Evolutionary conservation across 768 basidiomycete species (phyloP).

Genomic region (Rhizopogon salebrosus): DNA sequence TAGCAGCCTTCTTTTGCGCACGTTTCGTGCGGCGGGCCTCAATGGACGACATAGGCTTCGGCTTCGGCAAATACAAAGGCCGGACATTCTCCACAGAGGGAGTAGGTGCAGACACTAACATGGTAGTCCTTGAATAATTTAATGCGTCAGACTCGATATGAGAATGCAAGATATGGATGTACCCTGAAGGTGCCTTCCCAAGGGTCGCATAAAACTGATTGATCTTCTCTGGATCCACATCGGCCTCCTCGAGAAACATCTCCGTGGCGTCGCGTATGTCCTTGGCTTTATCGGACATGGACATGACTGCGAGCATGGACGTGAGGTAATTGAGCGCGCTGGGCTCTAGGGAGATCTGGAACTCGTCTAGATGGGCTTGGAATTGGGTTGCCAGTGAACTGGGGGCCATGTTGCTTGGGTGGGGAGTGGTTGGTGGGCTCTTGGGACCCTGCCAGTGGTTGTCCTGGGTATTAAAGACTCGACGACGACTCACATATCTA

Average conservation of each 20-base stretch:
- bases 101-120: background rate
- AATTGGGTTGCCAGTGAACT: constrained; percentile 1
- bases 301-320: constrained; percentile 7
- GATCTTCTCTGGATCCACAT: constrained; percentile 5
- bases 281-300: background rate
- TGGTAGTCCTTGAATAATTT: background rate
- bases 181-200: background rate
- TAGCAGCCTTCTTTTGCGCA: constrained; percentile 7
- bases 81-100: background rate
- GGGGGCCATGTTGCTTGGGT: background rate
- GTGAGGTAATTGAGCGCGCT: constrained; percentile 9
- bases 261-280: constrained; percentile 5
- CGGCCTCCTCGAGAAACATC: constrained; percentile 9
- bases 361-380: constrained; percentile 2
- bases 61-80: background rate
- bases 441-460: background rate
- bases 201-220: constrained; percentile 7
- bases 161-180: background rate
- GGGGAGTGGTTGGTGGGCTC: background rate
- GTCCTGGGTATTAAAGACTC: background rate
- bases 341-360: constrained; percentile 5
- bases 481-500: background rate
- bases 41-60: constrained; percentile 3
- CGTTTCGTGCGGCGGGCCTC: constrained; percentile 8
- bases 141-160: background rate